A percentile compares a stretch with the other conserved stretches of the same genome.
Conservation (phyloP, 441 rosid genomes). For the Lepidium campestre region DNA sequence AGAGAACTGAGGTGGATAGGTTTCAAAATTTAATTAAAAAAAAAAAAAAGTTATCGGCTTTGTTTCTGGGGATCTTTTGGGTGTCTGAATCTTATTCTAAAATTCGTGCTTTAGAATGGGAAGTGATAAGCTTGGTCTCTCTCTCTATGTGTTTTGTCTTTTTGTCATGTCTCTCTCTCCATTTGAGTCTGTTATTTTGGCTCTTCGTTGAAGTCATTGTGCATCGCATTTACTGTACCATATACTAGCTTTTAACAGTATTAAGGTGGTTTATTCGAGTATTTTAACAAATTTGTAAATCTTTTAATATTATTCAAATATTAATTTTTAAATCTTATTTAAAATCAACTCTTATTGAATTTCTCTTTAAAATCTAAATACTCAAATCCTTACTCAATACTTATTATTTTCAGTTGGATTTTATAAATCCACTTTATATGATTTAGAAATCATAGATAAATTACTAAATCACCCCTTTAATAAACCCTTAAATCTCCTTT, state of each 20-base stretch:
- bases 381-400: too few species aligned
- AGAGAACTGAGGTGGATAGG: neutral
- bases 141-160: neutral
- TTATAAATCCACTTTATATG: too few species aligned
- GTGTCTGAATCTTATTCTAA: slow-evolving; percentile 5
- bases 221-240: neutral
- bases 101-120: neutral
- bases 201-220: neutral
- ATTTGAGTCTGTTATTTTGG: neutral
- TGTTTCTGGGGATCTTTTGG: neutral
- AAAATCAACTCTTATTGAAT: too few species aligned
- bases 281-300: too few species aligned
- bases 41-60: neutral
- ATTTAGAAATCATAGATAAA: too few species aligned
- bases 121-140: slow-evolving; percentile 11
- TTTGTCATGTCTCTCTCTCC: neutral
- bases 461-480: too few species aligned
- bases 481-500: too few species aligned
- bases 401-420: too few species aligned
- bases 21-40: neutral
- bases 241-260: neutral
- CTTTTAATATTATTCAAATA: too few species aligned
- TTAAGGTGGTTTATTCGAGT: too few species aligned
- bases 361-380: too few species aligned
- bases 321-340: too few species aligned